Base-by-base conservation (phyloP, 116 monocot species). In the Dioscorea cayenensis region DNA sequence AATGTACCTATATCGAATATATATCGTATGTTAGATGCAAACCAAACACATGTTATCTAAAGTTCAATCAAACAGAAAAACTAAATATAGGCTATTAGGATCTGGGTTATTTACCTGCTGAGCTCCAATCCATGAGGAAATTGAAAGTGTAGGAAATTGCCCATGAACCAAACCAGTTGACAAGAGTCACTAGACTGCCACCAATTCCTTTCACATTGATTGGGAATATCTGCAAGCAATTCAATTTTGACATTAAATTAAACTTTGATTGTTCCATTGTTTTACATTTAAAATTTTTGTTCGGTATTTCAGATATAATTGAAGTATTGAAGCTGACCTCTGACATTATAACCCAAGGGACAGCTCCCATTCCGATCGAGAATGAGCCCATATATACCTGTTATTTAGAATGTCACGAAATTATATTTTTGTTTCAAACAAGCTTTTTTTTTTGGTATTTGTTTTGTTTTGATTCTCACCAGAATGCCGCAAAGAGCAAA, bases 301-400 rank as follows among this genome's bases (percentile, higher is more conserved):
- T 25, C 25, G 25, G 25, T 25, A 25, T 0, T 25, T 25, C 25
- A 25, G 25, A 14, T 3, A 52, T 16, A 52, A 52, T 16, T 13
- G 16, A 55, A 5, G n/a, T 16, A 55, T 55, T 32, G 1, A 43
- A 2, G 6, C 64, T 16, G 77, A 92, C 88, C 88, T 91, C 90
- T 50, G 92, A 92, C 92, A 88, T 92, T 14, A 92, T 81, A 68
- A 92, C 88, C 87, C 86, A 88, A 66, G 92, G 92, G 73, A 92
- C 75, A 51, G 85, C 83, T 71, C 88, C 92, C 92, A 92, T 85
- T 63, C 92, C 88, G 27, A 88, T 64, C 60, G 92, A 88, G 71
- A 80, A 92, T 66, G 78, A 71, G 3, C 72, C 85, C 7, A 75
- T 64, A 23, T 79, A 92, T 12, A 87, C 77, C 90, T 91, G 37